Percentiles rank a stretch among this genome's conserved stretches.
These are phyloP conservation scores for Emericellopsis terricola DNA, from an alignment of 495 filamentous ascomycete genomes.

Conservation along the genomic window DNA sequence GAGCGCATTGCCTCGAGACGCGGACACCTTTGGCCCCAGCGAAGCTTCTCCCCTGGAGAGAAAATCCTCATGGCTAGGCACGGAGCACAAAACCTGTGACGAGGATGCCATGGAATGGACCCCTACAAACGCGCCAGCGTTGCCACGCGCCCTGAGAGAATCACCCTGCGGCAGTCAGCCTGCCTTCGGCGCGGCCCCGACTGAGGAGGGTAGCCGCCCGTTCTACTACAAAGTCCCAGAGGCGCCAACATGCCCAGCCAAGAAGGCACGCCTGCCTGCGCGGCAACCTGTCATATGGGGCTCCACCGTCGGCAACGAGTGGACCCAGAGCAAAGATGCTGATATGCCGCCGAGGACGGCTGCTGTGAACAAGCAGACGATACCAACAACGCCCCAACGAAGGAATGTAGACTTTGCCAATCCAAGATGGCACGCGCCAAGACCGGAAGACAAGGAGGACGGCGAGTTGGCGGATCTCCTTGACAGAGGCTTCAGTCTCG, in stretches of 20 bases:
- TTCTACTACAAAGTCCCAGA: conserved; percentile 44
- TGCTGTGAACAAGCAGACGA: no score
- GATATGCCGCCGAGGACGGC: no score
- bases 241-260: conserved; percentile 44
- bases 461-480: no score
- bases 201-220: conserved; percentile 18
- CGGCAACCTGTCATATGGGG: conserved; percentile 4
- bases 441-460: no score
- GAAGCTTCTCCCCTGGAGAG: conserved; percentile 19
- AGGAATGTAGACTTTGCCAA: no score
- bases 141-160: conserved; percentile 27
- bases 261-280: conserved; percentile 41
- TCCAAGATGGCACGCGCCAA: no score
- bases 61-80: background rate
- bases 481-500: no score
- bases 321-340: no score
- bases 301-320: no score
- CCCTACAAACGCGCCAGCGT: conserved; percentile 26
- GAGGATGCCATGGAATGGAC: conserved; percentile 68
- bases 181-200: conserved; percentile 39
- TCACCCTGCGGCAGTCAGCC: conserved; percentile 24
- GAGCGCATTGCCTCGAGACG: background rate
- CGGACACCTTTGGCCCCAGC: conserved; percentile 9
- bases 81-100: conserved; percentile 9
- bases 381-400: no score